Base-by-base conservation (phyloP, 441 rosid species). In the Gossypium aridum region DNA sequence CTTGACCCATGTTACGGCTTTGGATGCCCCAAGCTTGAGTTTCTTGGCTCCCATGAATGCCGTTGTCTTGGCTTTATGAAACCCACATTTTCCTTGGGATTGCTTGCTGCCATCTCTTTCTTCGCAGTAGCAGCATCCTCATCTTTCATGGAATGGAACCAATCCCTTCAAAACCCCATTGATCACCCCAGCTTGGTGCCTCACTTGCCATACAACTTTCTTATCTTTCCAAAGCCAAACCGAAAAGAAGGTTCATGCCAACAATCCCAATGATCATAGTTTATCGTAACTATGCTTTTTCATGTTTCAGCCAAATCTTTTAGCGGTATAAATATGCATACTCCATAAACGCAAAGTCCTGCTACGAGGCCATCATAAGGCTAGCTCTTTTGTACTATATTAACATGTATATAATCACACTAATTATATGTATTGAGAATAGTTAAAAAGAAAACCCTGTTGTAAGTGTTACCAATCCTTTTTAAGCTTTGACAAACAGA, bases 161-260 rank as follows among this genome's bases (percentile, higher is more conserved):
- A 34, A 90, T 68, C 5, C 98, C 98, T 31, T 95, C 98, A 0
- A 86, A 83, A 7, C 95, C 98, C 94, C 98, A 93, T 71, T 91
- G 98, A 82, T 93, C 98, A 10, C 94, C 98, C 97, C 95, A 91
- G 83, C 95, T 93, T 0, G 90, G 94, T 61, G 93, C 91, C 55
- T 87, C 94, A 63, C 85, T 85, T 16, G 85, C 90, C 98, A 91
- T 89, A 16, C 19, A 34, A 22, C 43, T 28, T 63, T 3, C 51
- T 3, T 53, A 20, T 22, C 61, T 23, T 6, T 25, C 4, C 7
- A 17, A 6, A 34, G 53, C 9, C 63, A 45, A 28, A 10, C 6
- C 63, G 19, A 53, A 5, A 28, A 14, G 12, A 31, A 61, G 54
- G 0, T 28, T 34, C 39, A 47, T 7, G 20, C 17, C 51, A 5